These are phyloP conservation scores for Talaromyces piceae DNA, from an alignment of 2,329 filamentous ascomycete genomes.

Conservation along the genomic window DNA sequence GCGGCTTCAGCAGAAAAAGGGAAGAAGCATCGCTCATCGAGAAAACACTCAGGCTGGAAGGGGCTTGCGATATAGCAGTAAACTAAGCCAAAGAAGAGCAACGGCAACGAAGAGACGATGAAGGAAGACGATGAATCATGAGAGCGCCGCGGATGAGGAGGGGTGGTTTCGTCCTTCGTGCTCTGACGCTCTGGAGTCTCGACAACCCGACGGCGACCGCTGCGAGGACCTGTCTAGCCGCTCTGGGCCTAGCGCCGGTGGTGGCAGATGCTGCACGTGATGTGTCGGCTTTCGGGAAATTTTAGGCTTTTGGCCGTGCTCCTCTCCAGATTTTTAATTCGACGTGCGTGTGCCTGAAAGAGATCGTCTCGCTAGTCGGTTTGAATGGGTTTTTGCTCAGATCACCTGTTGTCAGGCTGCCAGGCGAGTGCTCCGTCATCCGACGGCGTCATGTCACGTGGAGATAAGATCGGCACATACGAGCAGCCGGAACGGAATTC, in stretches of 20 bases:
- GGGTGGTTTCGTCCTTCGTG: not conserved
- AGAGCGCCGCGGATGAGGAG: not conserved
- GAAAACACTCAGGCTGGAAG: slow-evolving; percentile 10
- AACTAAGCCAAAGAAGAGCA: slow-evolving; percentile 6
- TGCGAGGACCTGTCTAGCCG: not conserved
- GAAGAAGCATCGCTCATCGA: slow-evolving; percentile 28
- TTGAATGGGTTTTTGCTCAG: not conserved
- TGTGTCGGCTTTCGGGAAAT: too few relatives aligned
- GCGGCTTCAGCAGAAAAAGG: slow-evolving; percentile 21
- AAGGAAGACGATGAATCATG: not conserved
- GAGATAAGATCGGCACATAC: not conserved
- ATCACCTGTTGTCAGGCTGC: not conserved
- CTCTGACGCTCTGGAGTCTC: not conserved
- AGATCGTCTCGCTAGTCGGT: not conserved
- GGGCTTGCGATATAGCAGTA: not conserved
- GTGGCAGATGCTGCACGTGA: not conserved
- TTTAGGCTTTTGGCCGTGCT: too few relatives aligned
- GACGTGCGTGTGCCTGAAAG: too few relatives aligned
- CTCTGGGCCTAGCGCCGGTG: not conserved
- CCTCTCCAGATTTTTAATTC: too few relatives aligned
- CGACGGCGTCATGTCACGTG: slow-evolving; percentile 3
- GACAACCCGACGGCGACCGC: not conserved
- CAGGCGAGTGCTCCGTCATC: not conserved
- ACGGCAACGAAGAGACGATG: slow-evolving; percentile 4
- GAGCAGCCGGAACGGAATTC: too few relatives aligned